Conservation (phyloP, 352 stramenopile genomes). For the Phytophthora quininea region DNA sequence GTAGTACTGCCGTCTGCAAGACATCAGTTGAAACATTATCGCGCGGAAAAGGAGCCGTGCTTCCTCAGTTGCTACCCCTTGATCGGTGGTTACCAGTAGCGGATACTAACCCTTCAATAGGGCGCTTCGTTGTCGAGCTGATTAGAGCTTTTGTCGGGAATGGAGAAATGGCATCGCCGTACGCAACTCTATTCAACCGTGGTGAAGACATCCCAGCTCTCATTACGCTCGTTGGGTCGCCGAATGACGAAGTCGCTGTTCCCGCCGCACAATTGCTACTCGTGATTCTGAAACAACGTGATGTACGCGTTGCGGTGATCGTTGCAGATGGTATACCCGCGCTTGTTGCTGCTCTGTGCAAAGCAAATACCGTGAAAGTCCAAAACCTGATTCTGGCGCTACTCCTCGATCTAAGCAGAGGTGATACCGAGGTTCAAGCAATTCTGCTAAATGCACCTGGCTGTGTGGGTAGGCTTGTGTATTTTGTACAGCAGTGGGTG, state of each 20-base stretch:
- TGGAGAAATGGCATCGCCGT: constrained; percentile 19
- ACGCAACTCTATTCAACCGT: constrained; percentile 54
- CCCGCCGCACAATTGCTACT: constrained; percentile 56
- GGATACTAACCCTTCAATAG: constrained; percentile 34
- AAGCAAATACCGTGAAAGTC: constrained; percentile 35
- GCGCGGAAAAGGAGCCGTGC: constrained; percentile 37
- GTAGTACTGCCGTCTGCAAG: neutral
- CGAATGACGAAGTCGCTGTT: constrained; percentile 45
- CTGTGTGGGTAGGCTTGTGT: constrained; percentile 47
- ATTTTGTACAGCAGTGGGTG: constrained; percentile 51
- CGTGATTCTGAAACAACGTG: constrained; percentile 40
- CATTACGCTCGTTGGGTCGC: constrained; percentile 42
- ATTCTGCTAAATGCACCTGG: constrained; percentile 53
- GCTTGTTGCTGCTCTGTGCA: constrained; percentile 51
- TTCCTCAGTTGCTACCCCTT: constrained; percentile 64
- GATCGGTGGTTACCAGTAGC: constrained; percentile 50
- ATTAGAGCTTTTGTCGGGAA: constrained; percentile 51
- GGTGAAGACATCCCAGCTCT: constrained; percentile 59
- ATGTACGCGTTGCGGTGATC: constrained; percentile 69
- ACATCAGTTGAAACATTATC: constrained; percentile 21
- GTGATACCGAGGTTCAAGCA: constrained; percentile 70
- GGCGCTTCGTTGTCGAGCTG: constrained; percentile 60
- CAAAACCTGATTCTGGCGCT: constrained; percentile 58
- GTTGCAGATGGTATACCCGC: constrained; percentile 76
- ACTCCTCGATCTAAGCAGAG: constrained; percentile 49